A percentile compares a stretch with the other conserved stretches of the same genome.
Evolutionary conservation across 139 green algal species (phyloP).

Genomic region (Auxenochlorella pyrenoidosa): DNA sequence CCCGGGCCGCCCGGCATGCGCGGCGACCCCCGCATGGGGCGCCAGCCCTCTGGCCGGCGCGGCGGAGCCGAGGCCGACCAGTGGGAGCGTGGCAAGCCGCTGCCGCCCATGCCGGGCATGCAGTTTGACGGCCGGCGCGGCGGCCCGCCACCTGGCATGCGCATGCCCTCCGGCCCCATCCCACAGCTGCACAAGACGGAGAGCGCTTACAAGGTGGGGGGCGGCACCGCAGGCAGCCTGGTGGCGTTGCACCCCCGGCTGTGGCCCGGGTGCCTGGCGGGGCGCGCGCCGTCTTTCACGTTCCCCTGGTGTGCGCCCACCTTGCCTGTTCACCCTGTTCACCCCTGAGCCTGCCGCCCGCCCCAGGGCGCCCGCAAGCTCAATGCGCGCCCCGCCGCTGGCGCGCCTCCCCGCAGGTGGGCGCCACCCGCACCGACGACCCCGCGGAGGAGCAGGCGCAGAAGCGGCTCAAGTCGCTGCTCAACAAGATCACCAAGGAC

Average conservation of each 20-base stretch:
- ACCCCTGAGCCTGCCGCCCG: too few species aligned
- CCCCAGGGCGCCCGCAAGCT: too few species aligned
- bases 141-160: constrained; percentile 43
- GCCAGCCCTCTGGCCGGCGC: constrained; percentile 15
- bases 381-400: too few species aligned
- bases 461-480: constrained; percentile 89
- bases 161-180: constrained; percentile 27
- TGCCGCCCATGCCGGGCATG: constrained; percentile 53
- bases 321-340: not conserved
- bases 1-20: constrained; percentile 29
- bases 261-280: not conserved
- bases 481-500: constrained; percentile 99
- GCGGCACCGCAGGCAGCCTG: not conserved
- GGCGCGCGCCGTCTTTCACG: too few species aligned
- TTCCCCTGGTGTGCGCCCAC: not conserved
- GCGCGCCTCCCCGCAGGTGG: constrained; percentile 59
- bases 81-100: constrained; percentile 61
- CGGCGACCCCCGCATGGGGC: constrained; percentile 11
- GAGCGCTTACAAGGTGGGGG: constrained; percentile 57
- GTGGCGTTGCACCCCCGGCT: not conserved
- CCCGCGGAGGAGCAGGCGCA: constrained; percentile 95
- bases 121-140: constrained; percentile 26
- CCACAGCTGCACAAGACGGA: constrained; percentile 69
- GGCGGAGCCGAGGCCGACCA: constrained; percentile 54
- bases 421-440: constrained; percentile 70